A percentile compares a stretch with the other conserved stretches of the same genome.
Evolutionary conservation across 164 flowering plant genomes (phyloP).

Genomic region (Vitis riparia): DNA sequence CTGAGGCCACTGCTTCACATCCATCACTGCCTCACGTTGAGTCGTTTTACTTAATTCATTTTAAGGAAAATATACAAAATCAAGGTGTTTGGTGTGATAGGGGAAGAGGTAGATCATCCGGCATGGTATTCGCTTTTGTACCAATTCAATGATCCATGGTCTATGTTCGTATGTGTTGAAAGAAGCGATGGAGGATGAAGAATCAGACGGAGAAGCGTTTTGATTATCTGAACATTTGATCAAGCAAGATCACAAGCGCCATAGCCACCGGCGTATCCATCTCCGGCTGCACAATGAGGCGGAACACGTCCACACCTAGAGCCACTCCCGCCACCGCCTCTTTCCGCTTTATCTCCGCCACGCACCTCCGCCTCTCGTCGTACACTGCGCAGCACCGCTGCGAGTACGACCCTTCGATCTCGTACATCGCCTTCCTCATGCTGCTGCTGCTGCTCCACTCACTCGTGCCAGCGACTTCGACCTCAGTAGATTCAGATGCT

Average conservation of each 20-base stretch:
- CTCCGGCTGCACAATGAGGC: slow-evolving; percentile 54
- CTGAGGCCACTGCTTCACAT: too few species aligned
- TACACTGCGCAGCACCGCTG: slow-evolving; percentile 57
- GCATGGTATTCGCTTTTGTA: too few species aligned
- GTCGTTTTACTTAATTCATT: too few species aligned
- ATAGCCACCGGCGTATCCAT: slow-evolving; percentile 58
- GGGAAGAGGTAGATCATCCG: too few species aligned
- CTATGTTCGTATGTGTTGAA: too few species aligned
- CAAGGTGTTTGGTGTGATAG: too few species aligned
- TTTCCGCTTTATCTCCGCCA: slow-evolving; percentile 10
- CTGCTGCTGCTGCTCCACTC: neutral
- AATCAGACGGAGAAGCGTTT: slow-evolving; percentile 11
- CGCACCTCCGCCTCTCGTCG: slow-evolving; percentile 39
- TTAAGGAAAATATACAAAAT: too few species aligned
- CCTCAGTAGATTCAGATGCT: slow-evolving; percentile 39
- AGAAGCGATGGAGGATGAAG: too few species aligned
- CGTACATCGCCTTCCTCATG: slow-evolving; percentile 23
- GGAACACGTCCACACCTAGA: slow-evolving; percentile 65
- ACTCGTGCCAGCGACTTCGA: slow-evolving; percentile 48
- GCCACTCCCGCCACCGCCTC: neutral
- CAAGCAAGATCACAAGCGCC: slow-evolving; percentile 73
- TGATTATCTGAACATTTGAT: slow-evolving; percentile 71
- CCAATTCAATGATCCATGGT: too few species aligned
- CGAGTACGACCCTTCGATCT: slow-evolving; percentile 64
- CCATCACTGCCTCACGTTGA: too few species aligned